Percentiles rank a stretch among this genome's conserved stretches.
These are phyloP conservation scores for Penicillium sp. DNA, from an alignment of 2,329 filamentous ascomycete genomes.

Conservation along the genomic window DNA sequence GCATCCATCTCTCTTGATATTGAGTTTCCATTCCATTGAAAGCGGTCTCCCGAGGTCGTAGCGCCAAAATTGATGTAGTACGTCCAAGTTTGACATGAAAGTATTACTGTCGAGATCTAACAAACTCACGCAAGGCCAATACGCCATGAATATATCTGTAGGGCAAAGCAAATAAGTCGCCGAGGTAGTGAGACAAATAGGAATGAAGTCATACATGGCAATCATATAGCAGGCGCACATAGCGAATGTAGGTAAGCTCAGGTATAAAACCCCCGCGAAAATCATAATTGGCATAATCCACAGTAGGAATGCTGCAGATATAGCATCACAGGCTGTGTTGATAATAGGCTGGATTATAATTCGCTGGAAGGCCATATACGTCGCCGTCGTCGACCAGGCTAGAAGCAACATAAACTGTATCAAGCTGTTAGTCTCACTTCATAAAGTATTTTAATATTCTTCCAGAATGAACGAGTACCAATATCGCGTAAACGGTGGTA, in stretches of 20 bases:
- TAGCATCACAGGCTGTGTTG: not conserved
- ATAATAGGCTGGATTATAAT: not conserved
- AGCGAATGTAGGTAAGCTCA: not conserved
- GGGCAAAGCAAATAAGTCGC: not conserved
- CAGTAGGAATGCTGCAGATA: not conserved
- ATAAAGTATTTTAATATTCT: not conserved
- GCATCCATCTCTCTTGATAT: too few species aligned
- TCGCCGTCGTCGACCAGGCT: not conserved
- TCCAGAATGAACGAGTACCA: not conserved
- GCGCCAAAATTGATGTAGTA: too few species aligned
- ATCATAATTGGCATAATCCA: conserved; percentile 3
- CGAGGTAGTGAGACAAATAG: not conserved
- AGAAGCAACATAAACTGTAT: not conserved
- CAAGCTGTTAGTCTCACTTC: not conserved
- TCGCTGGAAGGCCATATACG: not conserved
- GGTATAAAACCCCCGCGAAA: not conserved
- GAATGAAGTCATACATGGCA: not conserved
- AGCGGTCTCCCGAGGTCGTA: too few species aligned
- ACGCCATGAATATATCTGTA: not conserved
- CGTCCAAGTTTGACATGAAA: too few species aligned
- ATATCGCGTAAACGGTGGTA: not conserved
- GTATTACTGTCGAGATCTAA: not conserved
- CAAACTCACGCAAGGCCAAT: not conserved
- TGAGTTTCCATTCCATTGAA: too few species aligned
- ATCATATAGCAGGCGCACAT: not conserved